Evolutionary conservation across 164 flowering plant species (phyloP).

Genomic region (Saururus chinensis): DNA sequence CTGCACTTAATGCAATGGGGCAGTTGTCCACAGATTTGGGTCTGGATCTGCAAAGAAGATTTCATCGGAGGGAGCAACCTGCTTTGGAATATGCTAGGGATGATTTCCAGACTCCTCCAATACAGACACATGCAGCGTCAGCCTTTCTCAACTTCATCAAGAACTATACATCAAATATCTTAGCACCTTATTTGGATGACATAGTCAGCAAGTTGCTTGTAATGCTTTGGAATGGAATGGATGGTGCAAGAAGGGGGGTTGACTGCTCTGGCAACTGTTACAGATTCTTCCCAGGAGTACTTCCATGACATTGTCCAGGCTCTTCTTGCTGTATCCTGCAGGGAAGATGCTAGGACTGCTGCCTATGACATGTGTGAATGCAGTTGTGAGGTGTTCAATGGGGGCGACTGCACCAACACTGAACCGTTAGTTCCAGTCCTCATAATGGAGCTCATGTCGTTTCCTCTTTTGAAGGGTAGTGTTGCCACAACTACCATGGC

Average conservation of each 20-base stretch:
- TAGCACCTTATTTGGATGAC: conserved; percentile 88
- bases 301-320: no score
- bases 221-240: conserved; percentile 83
- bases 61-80: conserved; percentile 77
- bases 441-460: no score
- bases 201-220: conserved; percentile 88
- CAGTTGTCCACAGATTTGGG: conserved; percentile 95
- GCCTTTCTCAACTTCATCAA: conserved; percentile 98
- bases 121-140: conserved; percentile 99
- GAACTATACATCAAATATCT: conserved; percentile 91
- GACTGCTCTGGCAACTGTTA: conserved; percentile 98
- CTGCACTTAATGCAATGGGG: conserved; percentile 96
- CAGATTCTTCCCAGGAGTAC: conserved; percentile 99
- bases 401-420: no score
- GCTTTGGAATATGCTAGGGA: conserved; percentile 89
- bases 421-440: no score
- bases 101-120: conserved; percentile 95
- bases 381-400: no score
- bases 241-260: conserved; percentile 99
- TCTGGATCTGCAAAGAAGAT: conserved; percentile 87
- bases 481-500: no score
- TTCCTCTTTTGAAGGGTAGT: no score
- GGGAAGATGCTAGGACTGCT: no score
- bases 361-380: no score
- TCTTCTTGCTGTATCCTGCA: no score